A percentile compares a stretch with the other conserved stretches of the same genome.
These are phyloP conservation scores for Komagataella populi DNA, from an alignment of 805 yeast species.

Conservation along the genomic window DNA sequence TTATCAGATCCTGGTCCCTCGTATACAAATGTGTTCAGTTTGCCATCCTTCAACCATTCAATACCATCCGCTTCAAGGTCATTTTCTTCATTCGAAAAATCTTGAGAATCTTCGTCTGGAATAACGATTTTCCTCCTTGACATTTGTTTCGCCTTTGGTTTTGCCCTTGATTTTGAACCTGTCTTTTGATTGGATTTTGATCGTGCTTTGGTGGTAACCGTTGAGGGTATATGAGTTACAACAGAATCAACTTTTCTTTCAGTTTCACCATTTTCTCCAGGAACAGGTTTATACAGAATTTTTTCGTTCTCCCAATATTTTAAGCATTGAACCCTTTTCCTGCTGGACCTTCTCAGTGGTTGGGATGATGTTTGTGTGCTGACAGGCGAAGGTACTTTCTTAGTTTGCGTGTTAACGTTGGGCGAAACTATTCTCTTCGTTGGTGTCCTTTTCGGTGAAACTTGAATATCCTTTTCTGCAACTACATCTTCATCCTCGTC, in stretches of 20 bases:
- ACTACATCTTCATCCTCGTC: slow-evolving; percentile 7
- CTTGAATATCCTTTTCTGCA: slow-evolving; percentile 8
- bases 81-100: slow-evolving; percentile 11
- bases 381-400: not conserved
- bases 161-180: not conserved
- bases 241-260: not conserved
- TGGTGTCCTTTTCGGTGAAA: slow-evolving; percentile 7
- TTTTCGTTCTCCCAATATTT: slow-evolving; percentile 81
- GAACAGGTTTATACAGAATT: slow-evolving; percentile 35
- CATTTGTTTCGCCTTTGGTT: slow-evolving; percentile 2
- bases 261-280: slow-evolving; percentile 22
- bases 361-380: slow-evolving; percentile 1
- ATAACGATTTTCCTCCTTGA: not conserved
- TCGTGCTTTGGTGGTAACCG: not conserved
- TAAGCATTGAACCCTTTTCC: slow-evolving; percentile 57
- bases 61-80: slow-evolving; percentile 28
- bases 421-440: slow-evolving; percentile 6
- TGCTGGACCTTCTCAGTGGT: slow-evolving; percentile 42
- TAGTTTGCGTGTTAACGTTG: slow-evolving; percentile 4
- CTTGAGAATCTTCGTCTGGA: not conserved
- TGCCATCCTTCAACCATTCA: slow-evolving; percentile 35
- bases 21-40: slow-evolving; percentile 32
- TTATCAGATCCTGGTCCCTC: slow-evolving; percentile 34
- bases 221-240: not conserved
- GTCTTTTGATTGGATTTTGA: slow-evolving; percentile 4